These are phyloP conservation scores for Emmonsia crescens DNA, from an alignment of 2,329 filamentous ascomycete genomes.

Conservation along the genomic window DNA sequence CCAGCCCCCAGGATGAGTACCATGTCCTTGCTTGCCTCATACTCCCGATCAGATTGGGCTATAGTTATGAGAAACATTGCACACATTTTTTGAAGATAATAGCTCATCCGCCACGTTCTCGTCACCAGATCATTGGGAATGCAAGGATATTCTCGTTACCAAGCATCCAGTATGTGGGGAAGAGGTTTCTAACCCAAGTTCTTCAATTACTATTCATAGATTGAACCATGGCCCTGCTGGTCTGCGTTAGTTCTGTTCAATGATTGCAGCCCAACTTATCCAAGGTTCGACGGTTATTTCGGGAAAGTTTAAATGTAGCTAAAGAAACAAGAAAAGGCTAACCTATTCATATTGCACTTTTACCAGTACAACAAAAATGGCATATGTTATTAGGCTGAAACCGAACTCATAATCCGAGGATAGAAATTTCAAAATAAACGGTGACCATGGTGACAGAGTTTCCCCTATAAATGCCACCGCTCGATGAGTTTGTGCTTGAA, in stretches of 20 bases:
- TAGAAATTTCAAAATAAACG: too few species aligned
- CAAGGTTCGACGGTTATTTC: not conserved
- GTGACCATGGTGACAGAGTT: not conserved
- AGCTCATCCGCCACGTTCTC: not conserved
- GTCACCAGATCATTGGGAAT: not conserved
- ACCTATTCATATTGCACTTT: not conserved
- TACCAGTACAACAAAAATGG: not conserved
- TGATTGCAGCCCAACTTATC: not conserved
- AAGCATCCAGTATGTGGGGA: not conserved
- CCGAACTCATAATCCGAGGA: not conserved
- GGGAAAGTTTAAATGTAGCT: not conserved
- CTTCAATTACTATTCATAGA: not conserved
- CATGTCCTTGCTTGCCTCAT: not conserved
- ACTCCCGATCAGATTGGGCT: not conserved
- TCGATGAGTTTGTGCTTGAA: not conserved
- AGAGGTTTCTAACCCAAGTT: not conserved
- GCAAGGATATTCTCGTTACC: not conserved
- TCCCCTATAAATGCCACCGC: not conserved
- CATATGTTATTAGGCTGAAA: not conserved
- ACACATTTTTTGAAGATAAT: not conserved
- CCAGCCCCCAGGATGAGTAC: not conserved
- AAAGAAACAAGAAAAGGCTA: not conserved
- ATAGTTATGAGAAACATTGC: not conserved
- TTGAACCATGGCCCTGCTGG: not conserved
- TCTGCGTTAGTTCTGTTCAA: not conserved